These are phyloP conservation scores for Puccinia triticina DNA, from an alignment of 1,284 basidiomycete species.

Conservation along the genomic window DNA sequence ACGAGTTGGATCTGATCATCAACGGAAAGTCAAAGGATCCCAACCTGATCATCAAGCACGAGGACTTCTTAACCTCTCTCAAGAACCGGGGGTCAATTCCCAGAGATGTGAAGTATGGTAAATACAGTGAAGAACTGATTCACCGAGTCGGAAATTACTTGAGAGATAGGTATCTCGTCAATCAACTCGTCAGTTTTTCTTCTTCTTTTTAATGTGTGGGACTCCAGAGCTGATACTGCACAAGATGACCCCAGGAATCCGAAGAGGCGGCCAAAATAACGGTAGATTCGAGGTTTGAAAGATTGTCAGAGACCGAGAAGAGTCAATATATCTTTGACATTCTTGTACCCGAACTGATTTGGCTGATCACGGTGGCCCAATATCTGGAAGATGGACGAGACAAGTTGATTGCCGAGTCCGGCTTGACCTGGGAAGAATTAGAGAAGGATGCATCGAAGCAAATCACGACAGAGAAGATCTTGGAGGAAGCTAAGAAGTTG, in stretches of 20 bases:
- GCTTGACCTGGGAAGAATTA: background rate
- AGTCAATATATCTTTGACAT: slow-evolving; percentile 49
- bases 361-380: slow-evolving; percentile 33
- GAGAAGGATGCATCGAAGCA: no score
- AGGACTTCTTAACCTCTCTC: slow-evolving; percentile 11
- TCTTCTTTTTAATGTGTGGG: no score
- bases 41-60: slow-evolving; percentile 17
- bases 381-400: slow-evolving; percentile 16
- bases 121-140: slow-evolving; percentile 36
- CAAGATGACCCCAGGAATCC: background rate
- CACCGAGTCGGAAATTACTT: slow-evolving; percentile 32
- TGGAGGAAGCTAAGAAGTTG: slow-evolving; percentile 28
- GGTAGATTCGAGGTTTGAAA: slow-evolving; percentile 29
- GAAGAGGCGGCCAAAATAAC: background rate
- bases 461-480: background rate
- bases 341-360: slow-evolving; percentile 41
- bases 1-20: slow-evolving; percentile 38
- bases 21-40: slow-evolving; percentile 30
- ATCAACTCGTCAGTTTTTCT: background rate
- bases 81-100: slow-evolving; percentile 27
- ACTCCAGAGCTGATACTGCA: background rate
- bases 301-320: slow-evolving; percentile 35
- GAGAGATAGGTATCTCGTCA: slow-evolving; percentile 31
- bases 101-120: slow-evolving; percentile 43
- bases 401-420: background rate